phyloP scores from a whole-genome alignment of 352 stramenopile genomes.

The Phytophthora pluvialis region DNA sequence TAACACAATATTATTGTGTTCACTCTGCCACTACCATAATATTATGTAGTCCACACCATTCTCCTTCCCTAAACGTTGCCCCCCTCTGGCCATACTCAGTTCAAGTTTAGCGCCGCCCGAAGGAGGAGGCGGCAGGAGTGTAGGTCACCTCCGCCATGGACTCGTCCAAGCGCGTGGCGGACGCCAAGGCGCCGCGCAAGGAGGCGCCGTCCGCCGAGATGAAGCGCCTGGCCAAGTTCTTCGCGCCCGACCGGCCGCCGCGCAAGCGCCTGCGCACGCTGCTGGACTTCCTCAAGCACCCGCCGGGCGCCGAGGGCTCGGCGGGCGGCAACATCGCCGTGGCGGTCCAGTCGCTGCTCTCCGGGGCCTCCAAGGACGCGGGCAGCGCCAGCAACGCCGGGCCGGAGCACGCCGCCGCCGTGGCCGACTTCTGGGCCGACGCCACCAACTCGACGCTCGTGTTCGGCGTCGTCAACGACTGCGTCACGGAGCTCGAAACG shows the following conservation, averaged over 20 bases:
- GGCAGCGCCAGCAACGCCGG: slow-evolving; percentile 24
- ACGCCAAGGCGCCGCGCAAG: slow-evolving; percentile 49
- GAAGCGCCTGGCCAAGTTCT: slow-evolving; percentile 90
- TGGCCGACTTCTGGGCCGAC: slow-evolving; percentile 84
- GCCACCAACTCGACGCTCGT: slow-evolving; percentile 69
- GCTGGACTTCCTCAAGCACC: slow-evolving; percentile 85
- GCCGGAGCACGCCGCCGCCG: slow-evolving; percentile 52
- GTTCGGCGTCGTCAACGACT: slow-evolving; percentile 83
- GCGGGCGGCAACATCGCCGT: slow-evolving; percentile 70
- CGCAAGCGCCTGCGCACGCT: slow-evolving; percentile 86
- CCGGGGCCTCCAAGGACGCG: slow-evolving; percentile 56
- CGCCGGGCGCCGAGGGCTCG: slow-evolving; percentile 31
- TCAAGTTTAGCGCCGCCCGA: slow-evolving; percentile 1
- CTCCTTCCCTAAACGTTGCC: background rate
- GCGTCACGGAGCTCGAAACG: slow-evolving; percentile 83
- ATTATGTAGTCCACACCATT: too few relatives aligned
- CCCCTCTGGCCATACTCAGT: slow-evolving; percentile 9
- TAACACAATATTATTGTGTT: background rate
- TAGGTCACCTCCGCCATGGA: slow-evolving; percentile 30
- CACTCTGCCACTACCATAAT: too few relatives aligned
- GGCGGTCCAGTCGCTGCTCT: slow-evolving; percentile 71
- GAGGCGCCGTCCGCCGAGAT: slow-evolving; percentile 49
- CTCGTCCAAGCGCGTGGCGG: slow-evolving; percentile 45
- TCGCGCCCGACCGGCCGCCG: slow-evolving; percentile 75
- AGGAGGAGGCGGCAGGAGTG: too few relatives aligned